Evolutionary conservation across 768 basidiomycete species (phyloP).

Genomic region (Pleurotus eryngii): DNA sequence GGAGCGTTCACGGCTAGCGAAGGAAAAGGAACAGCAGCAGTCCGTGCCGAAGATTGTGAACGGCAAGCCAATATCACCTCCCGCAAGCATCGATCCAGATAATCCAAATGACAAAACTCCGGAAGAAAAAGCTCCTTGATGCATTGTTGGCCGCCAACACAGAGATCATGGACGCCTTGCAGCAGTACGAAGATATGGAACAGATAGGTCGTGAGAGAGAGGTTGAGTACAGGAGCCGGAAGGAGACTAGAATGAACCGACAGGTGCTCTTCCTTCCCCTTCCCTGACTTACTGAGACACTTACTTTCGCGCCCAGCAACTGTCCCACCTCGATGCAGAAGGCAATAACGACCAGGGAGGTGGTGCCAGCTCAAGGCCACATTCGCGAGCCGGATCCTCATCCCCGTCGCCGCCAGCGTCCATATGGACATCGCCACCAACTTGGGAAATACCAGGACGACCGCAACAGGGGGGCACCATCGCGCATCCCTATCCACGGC

Average conservation of each 20-base stretch:
- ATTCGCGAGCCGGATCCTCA: conserved; percentile 43
- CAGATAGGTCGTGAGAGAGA: conserved; percentile 62
- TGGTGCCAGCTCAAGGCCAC: conserved; percentile 28
- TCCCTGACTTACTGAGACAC: not conserved
- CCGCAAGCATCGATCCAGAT: conserved; percentile 20
- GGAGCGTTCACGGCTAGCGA: conserved; percentile 54
- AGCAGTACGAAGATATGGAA: conserved; percentile 76
- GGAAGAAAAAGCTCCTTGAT: conserved; percentile 73
- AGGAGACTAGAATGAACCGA: conserved; percentile 63
- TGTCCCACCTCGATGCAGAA: conserved; percentile 36
- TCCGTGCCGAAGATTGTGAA: conserved; percentile 17
- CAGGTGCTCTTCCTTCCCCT: conserved; percentile 30
- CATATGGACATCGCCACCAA: conserved; percentile 20
- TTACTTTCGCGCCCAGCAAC: conserved; percentile 16
- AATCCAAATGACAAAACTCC: conserved; percentile 45
- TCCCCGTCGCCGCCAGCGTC: conserved; percentile 35
- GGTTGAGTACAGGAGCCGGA: conserved; percentile 67
- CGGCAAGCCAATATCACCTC: conserved; percentile 9
- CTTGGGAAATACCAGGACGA: conserved; percentile 11
- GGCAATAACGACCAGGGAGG: conserved; percentile 25
- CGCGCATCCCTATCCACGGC: conserved; percentile 15
- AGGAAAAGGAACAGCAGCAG: conserved; percentile 18
- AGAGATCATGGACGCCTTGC: conserved; percentile 62
- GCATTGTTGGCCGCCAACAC: conserved; percentile 72
- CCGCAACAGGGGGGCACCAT: not conserved